Evolutionary conservation across 345 rosid genomes (phyloP).

Genomic region (Populus pruinosa): DNA sequence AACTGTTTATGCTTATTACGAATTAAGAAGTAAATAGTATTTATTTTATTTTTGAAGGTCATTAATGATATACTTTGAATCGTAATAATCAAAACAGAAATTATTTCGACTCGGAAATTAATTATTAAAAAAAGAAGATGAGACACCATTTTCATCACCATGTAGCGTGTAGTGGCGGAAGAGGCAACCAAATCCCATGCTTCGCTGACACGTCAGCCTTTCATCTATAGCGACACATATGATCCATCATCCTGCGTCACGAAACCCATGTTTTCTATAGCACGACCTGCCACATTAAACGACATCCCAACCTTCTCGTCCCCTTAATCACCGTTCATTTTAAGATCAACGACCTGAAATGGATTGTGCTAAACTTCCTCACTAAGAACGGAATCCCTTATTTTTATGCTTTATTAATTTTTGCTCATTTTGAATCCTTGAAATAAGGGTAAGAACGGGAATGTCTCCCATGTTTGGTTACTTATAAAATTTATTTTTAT

Average conservation of each 20-base stretch:
- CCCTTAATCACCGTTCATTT: not conserved
- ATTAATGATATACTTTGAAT: too few species aligned
- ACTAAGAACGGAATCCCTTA: not conserved
- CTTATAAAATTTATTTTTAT: too few species aligned
- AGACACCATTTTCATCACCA: too few species aligned
- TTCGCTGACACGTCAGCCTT: conserved; percentile 9
- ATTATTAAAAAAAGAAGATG: not conserved
- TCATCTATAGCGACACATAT: not conserved
- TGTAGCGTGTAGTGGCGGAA: conserved; percentile 2
- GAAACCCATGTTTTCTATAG: not conserved
- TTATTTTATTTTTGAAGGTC: too few species aligned
- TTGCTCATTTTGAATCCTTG: not conserved
- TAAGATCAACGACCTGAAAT: not conserved
- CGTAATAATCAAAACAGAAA: too few species aligned
- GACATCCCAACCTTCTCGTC: not conserved
- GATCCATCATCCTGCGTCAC: not conserved
- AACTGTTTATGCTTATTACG: too few species aligned
- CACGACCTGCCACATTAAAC: not conserved
- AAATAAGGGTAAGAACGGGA: not conserved
- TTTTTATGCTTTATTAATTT: not conserved
- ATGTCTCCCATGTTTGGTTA: not conserved
- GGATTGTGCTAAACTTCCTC: not conserved
- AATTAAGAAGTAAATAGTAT: too few species aligned
- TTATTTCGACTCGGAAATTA: not conserved
- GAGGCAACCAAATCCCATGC: not conserved